Percentiles rank a stretch among this genome's conserved stretches.
Evolutionary conservation across 164 flowering plant species (phyloP).

Genomic region (Paratinospora sagittata): DNA sequence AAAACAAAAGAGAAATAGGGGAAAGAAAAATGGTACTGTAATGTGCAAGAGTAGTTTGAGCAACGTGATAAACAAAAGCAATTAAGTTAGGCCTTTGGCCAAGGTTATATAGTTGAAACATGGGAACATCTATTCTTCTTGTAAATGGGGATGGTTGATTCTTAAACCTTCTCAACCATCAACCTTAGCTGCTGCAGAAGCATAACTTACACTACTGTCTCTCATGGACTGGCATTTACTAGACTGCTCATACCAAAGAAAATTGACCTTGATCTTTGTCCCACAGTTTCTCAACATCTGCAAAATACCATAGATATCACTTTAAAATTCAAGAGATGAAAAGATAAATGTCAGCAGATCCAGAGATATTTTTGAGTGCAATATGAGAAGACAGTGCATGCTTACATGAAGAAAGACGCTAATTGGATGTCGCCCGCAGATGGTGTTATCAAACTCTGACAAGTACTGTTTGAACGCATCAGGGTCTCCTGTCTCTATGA

Average conservation of each 20-base stretch:
- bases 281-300: conserved; percentile 80
- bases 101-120: not conserved
- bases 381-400: not conserved
- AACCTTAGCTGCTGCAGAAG: conserved; percentile 87
- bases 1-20: too few species aligned
- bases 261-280: conserved; percentile 64
- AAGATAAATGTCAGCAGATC: not conserved
- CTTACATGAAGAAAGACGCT: conserved; percentile 89
- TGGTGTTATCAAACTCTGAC: conserved; percentile 73
- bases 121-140: not conserved
- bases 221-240: conserved; percentile 79
- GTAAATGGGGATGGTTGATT: conserved; percentile 1
- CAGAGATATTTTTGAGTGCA: not conserved
- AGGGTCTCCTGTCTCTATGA: conserved; percentile 86
- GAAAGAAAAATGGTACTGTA: not conserved
- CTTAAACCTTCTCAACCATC: conserved; percentile 34
- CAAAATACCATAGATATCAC: not conserved
- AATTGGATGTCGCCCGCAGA: conserved; percentile 96
- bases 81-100: not conserved
- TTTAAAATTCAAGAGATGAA: not conserved
- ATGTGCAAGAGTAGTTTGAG: not conserved
- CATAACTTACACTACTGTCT: conserved; percentile 98
- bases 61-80: not conserved
- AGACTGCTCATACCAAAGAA: conserved; percentile 88
- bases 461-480: conserved; percentile 77